Percentiles rank a stretch among this genome's conserved stretches.
phyloP scores from a whole-genome alignment of 2,329 filamentous ascomycete species.

The Nemania abortiva region DNA sequence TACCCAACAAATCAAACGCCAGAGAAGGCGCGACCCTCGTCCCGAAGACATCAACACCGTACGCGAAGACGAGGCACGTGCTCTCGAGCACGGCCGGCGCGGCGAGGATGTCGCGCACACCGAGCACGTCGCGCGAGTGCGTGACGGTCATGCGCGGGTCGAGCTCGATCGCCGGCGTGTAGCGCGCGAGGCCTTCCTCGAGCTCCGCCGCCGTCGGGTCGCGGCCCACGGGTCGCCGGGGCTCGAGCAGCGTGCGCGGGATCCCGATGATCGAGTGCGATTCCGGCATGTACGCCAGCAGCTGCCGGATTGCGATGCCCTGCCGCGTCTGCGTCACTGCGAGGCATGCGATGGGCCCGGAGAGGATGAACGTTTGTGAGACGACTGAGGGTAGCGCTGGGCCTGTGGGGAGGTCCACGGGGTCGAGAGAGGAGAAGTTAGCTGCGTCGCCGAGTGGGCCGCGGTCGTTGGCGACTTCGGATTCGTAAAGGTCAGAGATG shows the following conservation, averaged over 20 bases:
- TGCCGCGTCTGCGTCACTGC: slow-evolving; percentile 90
- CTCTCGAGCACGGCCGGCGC: slow-evolving; percentile 87
- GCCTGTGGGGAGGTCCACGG: slow-evolving; percentile 67
- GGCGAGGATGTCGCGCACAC: slow-evolving; percentile 78
- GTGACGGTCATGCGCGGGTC: slow-evolving; percentile 84
- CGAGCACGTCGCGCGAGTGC: slow-evolving; percentile 84
- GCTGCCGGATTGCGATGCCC: slow-evolving; percentile 85
- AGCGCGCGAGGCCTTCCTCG: slow-evolving; percentile 85
- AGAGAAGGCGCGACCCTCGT: slow-evolving; percentile 88
- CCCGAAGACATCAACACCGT: slow-evolving; percentile 88
- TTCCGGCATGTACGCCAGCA: slow-evolving; percentile 82
- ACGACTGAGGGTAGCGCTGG: slow-evolving; percentile 78
- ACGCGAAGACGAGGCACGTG: slow-evolving; percentile 89
- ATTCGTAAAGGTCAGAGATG: slow-evolving; percentile 91
- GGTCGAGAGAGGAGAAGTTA: slow-evolving; percentile 83
- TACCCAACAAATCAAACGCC: slow-evolving; percentile 91
- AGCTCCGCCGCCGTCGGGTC: slow-evolving; percentile 83
- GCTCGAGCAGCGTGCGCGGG: slow-evolving; percentile 82
- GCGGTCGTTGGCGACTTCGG: slow-evolving; percentile 83
- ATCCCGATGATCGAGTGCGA: slow-evolving; percentile 82
- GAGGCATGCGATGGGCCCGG: slow-evolving; percentile 81
- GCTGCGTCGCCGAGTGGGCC: slow-evolving; percentile 76
- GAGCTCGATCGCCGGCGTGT: slow-evolving; percentile 82
- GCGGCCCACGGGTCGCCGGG: slow-evolving; percentile 85
- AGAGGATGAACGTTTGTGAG: slow-evolving; percentile 84